Evolutionary conservation across 495 filamentous ascomycete species (phyloP).

Genomic region (Neurospora sublineolata): DNA sequence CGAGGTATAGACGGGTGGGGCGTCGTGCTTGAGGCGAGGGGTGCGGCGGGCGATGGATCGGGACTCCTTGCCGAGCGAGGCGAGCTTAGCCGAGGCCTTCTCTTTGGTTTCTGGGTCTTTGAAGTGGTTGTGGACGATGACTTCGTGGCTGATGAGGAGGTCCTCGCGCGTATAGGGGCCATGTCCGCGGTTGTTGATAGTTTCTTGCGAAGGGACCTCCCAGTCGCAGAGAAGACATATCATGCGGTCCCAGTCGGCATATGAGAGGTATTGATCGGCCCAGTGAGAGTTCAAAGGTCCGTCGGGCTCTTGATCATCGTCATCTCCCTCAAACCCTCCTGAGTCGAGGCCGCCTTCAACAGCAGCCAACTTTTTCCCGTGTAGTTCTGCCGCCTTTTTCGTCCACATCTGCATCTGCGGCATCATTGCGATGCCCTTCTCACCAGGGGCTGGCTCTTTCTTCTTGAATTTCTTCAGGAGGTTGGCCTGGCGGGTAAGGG

Average conservation of each 20-base stretch:
- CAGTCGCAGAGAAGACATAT: slow-evolving; percentile 23
- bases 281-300: slow-evolving; percentile 11
- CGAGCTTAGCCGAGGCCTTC: slow-evolving; percentile 21
- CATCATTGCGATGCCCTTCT: slow-evolving; percentile 45
- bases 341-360: not conserved
- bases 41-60: slow-evolving; percentile 16
- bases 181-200: slow-evolving; percentile 10
- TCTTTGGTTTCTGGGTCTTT: slow-evolving; percentile 21
- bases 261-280: slow-evolving; percentile 19
- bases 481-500: slow-evolving; percentile 23
- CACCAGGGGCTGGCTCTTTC: slow-evolving; percentile 40
- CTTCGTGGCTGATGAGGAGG: slow-evolving; percentile 22
- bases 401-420: slow-evolving; percentile 80
- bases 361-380: slow-evolving; percentile 35
- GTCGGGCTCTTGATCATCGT: slow-evolving; percentile 11
- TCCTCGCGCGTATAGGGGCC: slow-evolving; percentile 16
- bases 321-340: not conserved
- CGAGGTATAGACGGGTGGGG: slow-evolving; percentile 29
- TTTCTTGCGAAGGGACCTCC: slow-evolving; percentile 13
- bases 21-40: slow-evolving; percentile 16
- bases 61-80: slow-evolving; percentile 13
- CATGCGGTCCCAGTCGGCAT: slow-evolving; percentile 24
- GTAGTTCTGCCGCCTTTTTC: slow-evolving; percentile 74
- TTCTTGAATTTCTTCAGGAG: slow-evolving; percentile 36
- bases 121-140: slow-evolving; percentile 17